Evolutionary conservation across 768 basidiomycete species (phyloP), one percentile per base, ranked within the genome.

Genomic region (Mycena rebaudengoi): DNA sequence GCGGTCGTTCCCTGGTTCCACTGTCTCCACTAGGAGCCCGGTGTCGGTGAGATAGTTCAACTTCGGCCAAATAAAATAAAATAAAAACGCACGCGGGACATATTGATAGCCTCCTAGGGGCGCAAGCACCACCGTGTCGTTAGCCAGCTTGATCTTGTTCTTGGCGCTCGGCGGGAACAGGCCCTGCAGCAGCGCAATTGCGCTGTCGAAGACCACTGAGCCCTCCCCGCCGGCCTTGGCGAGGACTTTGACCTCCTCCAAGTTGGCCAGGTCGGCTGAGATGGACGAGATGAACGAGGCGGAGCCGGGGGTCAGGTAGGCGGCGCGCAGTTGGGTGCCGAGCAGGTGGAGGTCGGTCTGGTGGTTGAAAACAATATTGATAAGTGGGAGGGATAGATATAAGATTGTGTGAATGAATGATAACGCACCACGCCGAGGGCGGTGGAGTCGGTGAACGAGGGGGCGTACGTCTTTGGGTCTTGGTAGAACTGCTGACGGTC

Each of bases 91-190:
- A 86, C 89, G 84, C 20, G 94, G 92, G 54, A 96, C 85, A 66
- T 95, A 96, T 77, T 95, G 92, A 75, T 95, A 96, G 5, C 92
- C 92, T 7, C 86, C 86, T 11, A 95, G 85, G 21, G 95, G 94
- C 1, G 91, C 87, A 14, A 85, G 76, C 65, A 96, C 80, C 28
- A 82, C 86, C 16, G 87, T 86, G 57, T 88, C 92, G 66, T 96
- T 93, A 6, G 94, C 94, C 18, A 96, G 88, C 4, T 82, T 82
- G 69, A 91, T 90, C 72, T 86, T 88, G 79, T 92, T 91, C 40
- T 85, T 80, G 12, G 82, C 76, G 71, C 84, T 91, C 23, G 94
- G 92, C 21, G 94, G 94, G 85, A 90, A 94, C 49, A 95, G 82
- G 33, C 94, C 94, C 78, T 96, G 95, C 39, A 94, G 85, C 52